Evolutionary conservation across 805 yeast genomes (phyloP).

Genomic region (Saccharomycopsis vini): DNA sequence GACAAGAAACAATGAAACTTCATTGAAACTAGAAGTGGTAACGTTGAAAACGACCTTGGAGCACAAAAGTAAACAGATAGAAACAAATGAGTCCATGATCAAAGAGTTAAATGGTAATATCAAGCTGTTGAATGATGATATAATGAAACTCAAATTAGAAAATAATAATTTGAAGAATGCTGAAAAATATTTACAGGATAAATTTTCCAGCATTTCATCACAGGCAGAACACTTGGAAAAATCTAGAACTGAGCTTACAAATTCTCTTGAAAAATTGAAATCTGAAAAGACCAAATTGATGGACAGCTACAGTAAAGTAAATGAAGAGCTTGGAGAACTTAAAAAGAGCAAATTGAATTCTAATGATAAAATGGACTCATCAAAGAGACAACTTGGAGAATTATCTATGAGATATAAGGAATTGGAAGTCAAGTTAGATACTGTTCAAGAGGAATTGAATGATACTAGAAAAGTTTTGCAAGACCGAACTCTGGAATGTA

Average conservation of each 20-base stretch:
- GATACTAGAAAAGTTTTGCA: conserved; percentile 67
- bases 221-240: conserved; percentile 33
- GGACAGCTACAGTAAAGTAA: conserved; percentile 20
- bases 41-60: conserved; percentile 36
- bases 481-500: conserved; percentile 73
- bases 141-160: conserved; percentile 33
- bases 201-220: conserved; percentile 24
- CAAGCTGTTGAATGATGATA: conserved; percentile 30
- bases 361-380: conserved; percentile 36
- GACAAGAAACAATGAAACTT: conserved; percentile 30
- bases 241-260: conserved; percentile 25
- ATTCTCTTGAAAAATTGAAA: conserved; percentile 25
- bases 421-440: conserved; percentile 47
- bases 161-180: conserved; percentile 32
- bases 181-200: conserved; percentile 27
- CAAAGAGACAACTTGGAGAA: conserved; percentile 68
- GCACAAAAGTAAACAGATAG: conserved; percentile 36
- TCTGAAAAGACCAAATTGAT: conserved; percentile 30
- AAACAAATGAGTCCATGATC: conserved; percentile 30
- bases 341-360: conserved; percentile 31
- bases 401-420: conserved; percentile 60
- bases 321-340: conserved; percentile 35
- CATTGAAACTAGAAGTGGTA: conserved; percentile 41
- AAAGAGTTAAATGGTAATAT: conserved; percentile 33
- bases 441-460: conserved; percentile 71